phyloP scores from a whole-genome alignment of 2,329 filamentous ascomycete genomes.

The Sporothrix variecibatus region DNA sequence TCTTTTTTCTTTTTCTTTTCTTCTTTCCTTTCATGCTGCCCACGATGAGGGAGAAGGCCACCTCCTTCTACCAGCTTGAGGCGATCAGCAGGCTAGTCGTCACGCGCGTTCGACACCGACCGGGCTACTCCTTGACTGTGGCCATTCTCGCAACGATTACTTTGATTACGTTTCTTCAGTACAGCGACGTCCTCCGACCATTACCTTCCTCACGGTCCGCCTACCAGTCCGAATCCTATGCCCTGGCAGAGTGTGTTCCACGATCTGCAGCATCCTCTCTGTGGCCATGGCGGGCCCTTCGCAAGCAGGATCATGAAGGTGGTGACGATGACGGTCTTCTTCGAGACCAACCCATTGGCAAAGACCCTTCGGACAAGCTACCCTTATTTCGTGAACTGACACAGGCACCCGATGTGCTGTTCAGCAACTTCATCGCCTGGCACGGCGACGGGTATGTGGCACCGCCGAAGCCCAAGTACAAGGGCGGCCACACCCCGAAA shows the following conservation, averaged over 20 bases:
- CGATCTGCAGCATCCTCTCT: neutral
- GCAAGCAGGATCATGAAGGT: neutral
- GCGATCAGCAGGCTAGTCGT: neutral
- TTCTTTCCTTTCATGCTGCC: neutral
- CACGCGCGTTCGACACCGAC: neutral
- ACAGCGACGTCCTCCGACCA: neutral
- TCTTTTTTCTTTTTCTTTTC: neutral
- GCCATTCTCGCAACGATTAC: neutral
- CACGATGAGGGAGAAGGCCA: neutral
- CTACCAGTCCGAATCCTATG: neutral
- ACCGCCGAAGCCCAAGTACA: slow-evolving; percentile 18
- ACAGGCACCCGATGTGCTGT: slow-evolving; percentile 1
- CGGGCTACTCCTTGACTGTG: neutral
- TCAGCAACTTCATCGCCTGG: slow-evolving; percentile 32
- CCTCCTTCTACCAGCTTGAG: neutral
- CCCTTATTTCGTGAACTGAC: neutral
- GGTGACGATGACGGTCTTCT: neutral
- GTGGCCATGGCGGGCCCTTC: neutral
- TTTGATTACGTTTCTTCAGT: neutral
- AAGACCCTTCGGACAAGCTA: neutral
- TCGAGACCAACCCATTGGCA: neutral
- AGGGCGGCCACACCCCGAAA: neutral
- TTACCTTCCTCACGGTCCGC: neutral
- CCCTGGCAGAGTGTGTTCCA: neutral
- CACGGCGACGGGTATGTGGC: slow-evolving; percentile 11